Conservation (phyloP, 108 stramenopile genomes). For the Nitzschia inconspicua region DNA sequence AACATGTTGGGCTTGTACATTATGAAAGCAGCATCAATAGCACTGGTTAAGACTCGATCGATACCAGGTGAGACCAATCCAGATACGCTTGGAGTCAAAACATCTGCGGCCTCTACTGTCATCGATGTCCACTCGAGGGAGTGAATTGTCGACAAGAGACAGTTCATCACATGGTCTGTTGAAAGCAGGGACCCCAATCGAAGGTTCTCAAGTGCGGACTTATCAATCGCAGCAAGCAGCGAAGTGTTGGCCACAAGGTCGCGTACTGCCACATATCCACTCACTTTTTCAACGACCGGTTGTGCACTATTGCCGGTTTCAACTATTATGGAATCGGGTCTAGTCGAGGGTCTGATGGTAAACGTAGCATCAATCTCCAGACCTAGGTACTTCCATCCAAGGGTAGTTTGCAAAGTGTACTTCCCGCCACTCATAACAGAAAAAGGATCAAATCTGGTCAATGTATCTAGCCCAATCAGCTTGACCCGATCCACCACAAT, state of each 20-base stretch:
- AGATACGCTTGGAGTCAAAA: slow-evolving; percentile 42
- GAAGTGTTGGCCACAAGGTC: slow-evolving; percentile 42
- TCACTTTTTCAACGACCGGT: slow-evolving; percentile 20
- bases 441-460: slow-evolving; percentile 45
- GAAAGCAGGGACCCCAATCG: slow-evolving; percentile 51
- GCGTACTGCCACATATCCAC: slow-evolving; percentile 1
- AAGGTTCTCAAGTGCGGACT: slow-evolving; percentile 38
- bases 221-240: slow-evolving; percentile 46
- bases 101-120: slow-evolving; percentile 39
- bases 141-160: slow-evolving; percentile 46
- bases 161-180: slow-evolving; percentile 40
- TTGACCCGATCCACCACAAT: slow-evolving; percentile 40
- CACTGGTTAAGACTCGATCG: slow-evolving; percentile 39
- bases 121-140: slow-evolving; percentile 38
- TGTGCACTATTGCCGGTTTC: slow-evolving; percentile 4
- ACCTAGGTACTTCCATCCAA: slow-evolving; percentile 52
- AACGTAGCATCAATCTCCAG: slow-evolving; percentile 43
- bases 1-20: slow-evolving; percentile 33
- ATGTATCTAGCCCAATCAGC: slow-evolving; percentile 57
- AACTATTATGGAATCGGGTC: slow-evolving; percentile 24
- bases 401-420: slow-evolving; percentile 49
- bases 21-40: slow-evolving; percentile 37
- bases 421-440: slow-evolving; percentile 32
- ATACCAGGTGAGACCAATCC: slow-evolving; percentile 60
- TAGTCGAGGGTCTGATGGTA: slow-evolving; percentile 33